Base-by-base conservation (phyloP, 345 rosid species). In the Eucalyptus shirleyi region DNA sequence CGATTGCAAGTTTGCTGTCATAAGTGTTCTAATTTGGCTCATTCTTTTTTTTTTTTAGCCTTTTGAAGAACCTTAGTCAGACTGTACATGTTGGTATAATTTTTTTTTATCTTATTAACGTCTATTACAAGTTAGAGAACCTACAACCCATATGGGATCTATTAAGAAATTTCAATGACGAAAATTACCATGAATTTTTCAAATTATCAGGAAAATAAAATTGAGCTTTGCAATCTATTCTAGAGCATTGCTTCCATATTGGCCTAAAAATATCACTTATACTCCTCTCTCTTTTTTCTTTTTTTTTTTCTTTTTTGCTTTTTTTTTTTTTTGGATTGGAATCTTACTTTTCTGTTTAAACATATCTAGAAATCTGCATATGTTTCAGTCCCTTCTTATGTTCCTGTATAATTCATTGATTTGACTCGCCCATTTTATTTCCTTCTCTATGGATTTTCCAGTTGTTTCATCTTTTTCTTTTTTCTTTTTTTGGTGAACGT, bases 1-100 rank as follows among this genome's bases (percentile, higher is more conserved):
- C 2, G 0, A 77, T 37, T 24, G 6, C 28, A 3, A 34, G 8
- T 77, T 37, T 2, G 1, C 0, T 21, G 5, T 30, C 15, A n/a
- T 65, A 65, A n/a, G 9, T n/a, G 37, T 15, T 65, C 37, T 65
- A 65, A 3, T n/a, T 65, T 65, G 10, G 6, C 21, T 65, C 18
- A 4, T 60, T 30, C 1, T 65, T 65, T n/a, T 4, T 14, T 44
- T 7, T 30, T 59, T 60, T 28, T 12, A 0, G 5, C 18, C 69
- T 28, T 28, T 62, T 28, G 18, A 34, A 69, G 7, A 69, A 69
- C 81, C 7, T 40, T 34, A 34, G 9, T 17, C 3, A 32, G 19
- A 67, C 1, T 0, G 13, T 34, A 34, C 23, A 69, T 18, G 42
- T 67, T 32, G 23, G 42, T 16, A 32, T 32, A 67, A 32, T n/a